phyloP scores from a whole-genome alignment of 108 stramenopile genomes.

The Nannochloropsis granulata region DNA sequence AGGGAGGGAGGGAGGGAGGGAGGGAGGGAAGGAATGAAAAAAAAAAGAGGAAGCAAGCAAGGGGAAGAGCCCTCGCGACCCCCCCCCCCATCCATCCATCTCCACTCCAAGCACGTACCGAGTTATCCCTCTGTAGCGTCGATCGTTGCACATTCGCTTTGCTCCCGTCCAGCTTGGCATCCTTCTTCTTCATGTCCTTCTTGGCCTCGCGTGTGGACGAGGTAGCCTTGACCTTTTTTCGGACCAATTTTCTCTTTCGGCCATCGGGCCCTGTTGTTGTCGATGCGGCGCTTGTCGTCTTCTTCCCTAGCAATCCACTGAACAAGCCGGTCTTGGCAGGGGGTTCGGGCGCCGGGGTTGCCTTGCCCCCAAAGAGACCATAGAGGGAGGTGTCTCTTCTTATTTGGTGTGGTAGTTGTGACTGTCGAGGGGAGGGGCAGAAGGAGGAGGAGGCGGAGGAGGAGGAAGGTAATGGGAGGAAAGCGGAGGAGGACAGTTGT shows the following conservation, averaged over 20 bases:
- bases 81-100: not conserved
- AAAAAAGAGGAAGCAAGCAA: no score
- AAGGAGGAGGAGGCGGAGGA: not conserved
- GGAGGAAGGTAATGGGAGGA: not conserved
- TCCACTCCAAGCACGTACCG: not conserved
- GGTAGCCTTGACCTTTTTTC: not conserved
- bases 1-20: not conserved
- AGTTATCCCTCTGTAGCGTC: not conserved
- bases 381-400: not conserved
- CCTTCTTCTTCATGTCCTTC: not conserved
- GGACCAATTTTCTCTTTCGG: not conserved
- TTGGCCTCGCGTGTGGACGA: not conserved
- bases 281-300: not conserved
- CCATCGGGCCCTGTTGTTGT: not conserved
- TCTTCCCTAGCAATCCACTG: not conserved
- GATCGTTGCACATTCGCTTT: not conserved
- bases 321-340: not conserved
- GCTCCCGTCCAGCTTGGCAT: not conserved
- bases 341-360: not conserved
- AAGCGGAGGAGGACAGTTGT: not conserved
- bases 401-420: not conserved
- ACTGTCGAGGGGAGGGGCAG: not conserved
- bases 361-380: not conserved
- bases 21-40: not conserved
- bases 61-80: not conserved